Evolutionary conservation across 2,329 filamentous ascomycete species (phyloP), one percentile per base, ranked within the genome.

Genomic region (Epichloe sp.): DNA sequence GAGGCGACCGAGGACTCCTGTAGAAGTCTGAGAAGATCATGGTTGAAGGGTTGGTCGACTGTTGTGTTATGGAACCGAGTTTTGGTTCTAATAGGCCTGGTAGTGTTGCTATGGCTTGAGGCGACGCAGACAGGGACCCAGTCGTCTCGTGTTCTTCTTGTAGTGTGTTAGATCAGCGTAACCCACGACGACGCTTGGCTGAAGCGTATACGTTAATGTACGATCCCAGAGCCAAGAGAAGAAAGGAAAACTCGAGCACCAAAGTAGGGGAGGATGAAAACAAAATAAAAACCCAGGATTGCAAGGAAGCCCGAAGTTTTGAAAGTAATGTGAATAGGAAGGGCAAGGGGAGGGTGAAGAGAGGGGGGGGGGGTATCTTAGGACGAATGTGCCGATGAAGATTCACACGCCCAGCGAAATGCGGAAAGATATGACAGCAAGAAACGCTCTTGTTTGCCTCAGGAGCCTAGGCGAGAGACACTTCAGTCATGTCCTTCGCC

Each of bases 21-120:
- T 79, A 80, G 48, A 80, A 68, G 59, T 79, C 77, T 53, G 76
- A 77, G 63, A 80, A 80, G 55, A 79, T 71, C 77, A 80, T 80
- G 55, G 53, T 51, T 38, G 52, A 42, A 40, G 46, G 11, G 11
- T 43, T 34, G 14, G 40, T 35, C 5, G 45, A 26, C 37, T 47
- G 17, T n/a, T 5, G 37, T 21, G 35, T 17, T 19, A 1, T 40
- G 23, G 15, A 12, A 17, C 34, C 8, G 12, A 37, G 19, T 3
- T 44, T 15, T 14, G 31, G 37, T 11, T 26, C 14, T 10, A 26
- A 26, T 8, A 21, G 31, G 19, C 19, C 34, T 26, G 41, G 19
- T 31, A 26, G 23, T 19, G 34, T 44, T 14, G 36, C 34, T 19
- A 17, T 23, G 40, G 10, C 40, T 31, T 12, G 47, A 35, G n/a